Conservation (phyloP, 129 eudicot species). For the Saposhnikovia divaricata region DNA sequence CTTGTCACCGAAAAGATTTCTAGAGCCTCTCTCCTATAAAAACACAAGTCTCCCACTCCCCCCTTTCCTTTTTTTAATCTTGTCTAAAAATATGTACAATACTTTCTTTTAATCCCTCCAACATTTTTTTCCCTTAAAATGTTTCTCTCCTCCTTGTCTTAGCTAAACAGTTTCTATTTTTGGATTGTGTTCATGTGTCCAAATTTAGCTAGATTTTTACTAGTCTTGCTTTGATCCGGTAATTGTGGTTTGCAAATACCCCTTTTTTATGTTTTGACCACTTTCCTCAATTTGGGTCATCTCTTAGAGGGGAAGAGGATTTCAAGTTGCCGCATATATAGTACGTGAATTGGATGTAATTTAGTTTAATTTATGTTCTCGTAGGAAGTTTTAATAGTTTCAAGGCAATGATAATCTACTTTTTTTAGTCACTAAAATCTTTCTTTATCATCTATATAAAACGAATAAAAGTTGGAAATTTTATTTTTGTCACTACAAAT, state of each 20-base stretch:
- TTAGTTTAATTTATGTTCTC: neutral
- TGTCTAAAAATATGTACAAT: neutral
- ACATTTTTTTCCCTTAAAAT: neutral
- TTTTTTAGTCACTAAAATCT: no score
- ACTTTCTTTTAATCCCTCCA: neutral
- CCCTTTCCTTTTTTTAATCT: constrained; percentile 1
- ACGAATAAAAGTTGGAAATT: no score
- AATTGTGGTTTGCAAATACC: neutral
- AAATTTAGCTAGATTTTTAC: neutral
- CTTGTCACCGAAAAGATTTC: constrained; percentile 33
- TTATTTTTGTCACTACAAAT: no score
- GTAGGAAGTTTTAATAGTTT: no score
- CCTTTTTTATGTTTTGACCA: neutral
- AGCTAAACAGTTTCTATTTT: neutral
- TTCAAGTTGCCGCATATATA: constrained; percentile 7
- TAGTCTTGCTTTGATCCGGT: neutral
- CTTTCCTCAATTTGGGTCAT: neutral
- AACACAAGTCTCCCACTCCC: constrained; percentile 10
- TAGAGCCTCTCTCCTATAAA: neutral
- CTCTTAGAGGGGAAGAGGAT: neutral
- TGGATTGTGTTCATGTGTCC: neutral
- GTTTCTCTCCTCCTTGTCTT: neutral
- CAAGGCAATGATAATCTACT: no score
- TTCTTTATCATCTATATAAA: no score
- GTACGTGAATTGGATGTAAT: neutral